Evolutionary conservation across 225 moss, liverwort and hornwort genomes (phyloP).

Genomic region (Polytrichum commune): DNA sequence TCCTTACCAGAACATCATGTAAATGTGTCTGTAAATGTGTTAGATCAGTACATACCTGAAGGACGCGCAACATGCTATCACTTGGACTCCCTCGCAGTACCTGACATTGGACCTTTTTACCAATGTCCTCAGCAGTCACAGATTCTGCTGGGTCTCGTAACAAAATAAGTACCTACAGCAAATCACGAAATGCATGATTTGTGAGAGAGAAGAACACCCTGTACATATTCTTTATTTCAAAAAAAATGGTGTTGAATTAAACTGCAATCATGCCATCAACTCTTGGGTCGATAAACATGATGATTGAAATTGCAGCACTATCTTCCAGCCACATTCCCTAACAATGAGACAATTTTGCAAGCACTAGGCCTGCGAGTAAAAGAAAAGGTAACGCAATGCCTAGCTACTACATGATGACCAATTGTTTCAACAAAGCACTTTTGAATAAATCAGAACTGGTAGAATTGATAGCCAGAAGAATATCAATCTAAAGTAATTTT

Average conservation of each 20-base stretch:
- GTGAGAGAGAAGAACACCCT: neutral
- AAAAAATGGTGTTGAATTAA: neutral
- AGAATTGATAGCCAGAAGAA: no score
- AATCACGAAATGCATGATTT: neutral
- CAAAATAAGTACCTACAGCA: slow-evolving; percentile 52
- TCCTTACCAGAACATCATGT: neutral
- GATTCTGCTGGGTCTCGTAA: slow-evolving; percentile 45
- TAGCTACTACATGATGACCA: no score
- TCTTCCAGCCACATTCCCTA: neutral
- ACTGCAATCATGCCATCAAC: neutral
- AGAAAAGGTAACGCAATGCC: no score
- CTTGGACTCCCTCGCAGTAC: slow-evolving; percentile 57
- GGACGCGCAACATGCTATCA: slow-evolving; percentile 50
- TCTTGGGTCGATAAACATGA: neutral
- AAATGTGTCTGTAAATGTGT: neutral
- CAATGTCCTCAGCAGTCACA: slow-evolving; percentile 46
- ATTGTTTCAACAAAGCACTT: no score
- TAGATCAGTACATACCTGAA: slow-evolving; percentile 38
- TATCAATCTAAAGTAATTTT: no score
- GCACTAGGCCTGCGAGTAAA: no score
- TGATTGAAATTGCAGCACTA: neutral
- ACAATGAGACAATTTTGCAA: no score
- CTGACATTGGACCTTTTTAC: slow-evolving; percentile 50
- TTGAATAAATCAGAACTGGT: no score
- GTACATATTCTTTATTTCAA: neutral